Evolutionary conservation across 2,329 filamentous ascomycete genomes (phyloP).

Genomic region (Botrytis cinerea): DNA sequence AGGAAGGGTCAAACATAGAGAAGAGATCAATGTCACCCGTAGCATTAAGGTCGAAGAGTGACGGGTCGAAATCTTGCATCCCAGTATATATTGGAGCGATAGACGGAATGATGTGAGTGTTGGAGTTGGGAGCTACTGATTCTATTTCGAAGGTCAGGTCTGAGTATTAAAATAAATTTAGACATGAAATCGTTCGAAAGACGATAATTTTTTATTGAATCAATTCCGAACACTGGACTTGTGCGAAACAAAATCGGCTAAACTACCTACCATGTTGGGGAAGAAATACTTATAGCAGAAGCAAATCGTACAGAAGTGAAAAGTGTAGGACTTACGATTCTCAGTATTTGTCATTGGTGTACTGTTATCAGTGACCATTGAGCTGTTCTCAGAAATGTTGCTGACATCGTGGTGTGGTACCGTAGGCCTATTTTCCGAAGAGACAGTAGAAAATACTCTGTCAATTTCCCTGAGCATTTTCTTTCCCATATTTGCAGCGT

Average conservation of each 20-base stretch:
- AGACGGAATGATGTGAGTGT: neutral
- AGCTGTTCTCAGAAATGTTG: neutral
- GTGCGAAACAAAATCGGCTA: neutral
- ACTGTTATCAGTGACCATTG: neutral
- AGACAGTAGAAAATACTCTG: slow-evolving; percentile 30
- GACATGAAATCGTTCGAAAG: neutral
- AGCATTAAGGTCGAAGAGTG: slow-evolving; percentile 29
- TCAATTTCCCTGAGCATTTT: slow-evolving; percentile 36
- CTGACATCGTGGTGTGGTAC: neutral
- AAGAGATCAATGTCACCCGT: slow-evolving; percentile 32
- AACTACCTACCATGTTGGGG: neutral
- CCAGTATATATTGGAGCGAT: neutral
- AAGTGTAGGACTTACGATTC: slow-evolving; percentile 1
- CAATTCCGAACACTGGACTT: neutral
- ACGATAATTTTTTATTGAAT: neutral
- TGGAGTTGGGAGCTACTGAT: neutral
- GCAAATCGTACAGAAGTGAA: neutral
- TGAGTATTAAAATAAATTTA: neutral
- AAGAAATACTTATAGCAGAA: neutral
- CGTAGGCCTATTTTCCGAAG: slow-evolving; percentile 1
- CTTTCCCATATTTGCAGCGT: slow-evolving; percentile 34
- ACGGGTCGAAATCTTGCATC: slow-evolving; percentile 30
- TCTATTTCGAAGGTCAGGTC: neutral
- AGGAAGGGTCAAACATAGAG: slow-evolving; percentile 35
- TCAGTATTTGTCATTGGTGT: neutral